Percentiles rank a stretch among this genome's conserved stretches.
These are phyloP conservation scores for Cymbidium sinense DNA, from an alignment of 106 monocot species.

Conservation along the genomic window DNA sequence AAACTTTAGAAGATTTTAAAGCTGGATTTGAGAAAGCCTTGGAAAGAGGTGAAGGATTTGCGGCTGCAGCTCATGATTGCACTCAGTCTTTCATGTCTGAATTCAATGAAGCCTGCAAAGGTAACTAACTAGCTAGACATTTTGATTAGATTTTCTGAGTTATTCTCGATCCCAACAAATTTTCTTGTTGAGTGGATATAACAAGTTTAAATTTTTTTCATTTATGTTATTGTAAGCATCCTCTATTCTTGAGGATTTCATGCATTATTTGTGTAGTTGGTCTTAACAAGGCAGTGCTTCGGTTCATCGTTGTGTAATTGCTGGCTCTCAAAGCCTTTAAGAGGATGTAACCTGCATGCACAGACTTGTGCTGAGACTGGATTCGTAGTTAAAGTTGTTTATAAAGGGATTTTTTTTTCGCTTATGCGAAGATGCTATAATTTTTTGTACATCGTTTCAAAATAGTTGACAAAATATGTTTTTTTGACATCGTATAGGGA, in stretches of 20 bases:
- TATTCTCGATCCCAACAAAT: background rate
- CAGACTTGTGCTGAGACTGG: background rate
- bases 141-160: background rate
- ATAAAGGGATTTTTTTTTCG: background rate
- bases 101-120: constrained; percentile 82
- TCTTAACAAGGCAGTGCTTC: background rate
- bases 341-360: too few relatives aligned
- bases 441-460: background rate
- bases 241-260: background rate
- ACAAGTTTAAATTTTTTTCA: background rate
- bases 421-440: background rate
- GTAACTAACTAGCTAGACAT: constrained; percentile 26
- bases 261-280: background rate
- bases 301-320: background rate
- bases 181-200: background rate
- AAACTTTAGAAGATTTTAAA: constrained; percentile 68
- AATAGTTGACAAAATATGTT: background rate
- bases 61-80: constrained; percentile 57
- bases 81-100: constrained; percentile 44
- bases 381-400: background rate
- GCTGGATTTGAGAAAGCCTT: constrained; percentile 59
- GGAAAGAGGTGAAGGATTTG: constrained; percentile 72
- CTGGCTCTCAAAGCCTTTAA: background rate
- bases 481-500: too few relatives aligned
- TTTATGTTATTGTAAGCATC: background rate